A percentile compares a stretch with the other conserved stretches of the same genome.
phyloP scores from a whole-genome alignment of 2,329 filamentous ascomycete species.

The Talaromyces atroroseus region DNA sequence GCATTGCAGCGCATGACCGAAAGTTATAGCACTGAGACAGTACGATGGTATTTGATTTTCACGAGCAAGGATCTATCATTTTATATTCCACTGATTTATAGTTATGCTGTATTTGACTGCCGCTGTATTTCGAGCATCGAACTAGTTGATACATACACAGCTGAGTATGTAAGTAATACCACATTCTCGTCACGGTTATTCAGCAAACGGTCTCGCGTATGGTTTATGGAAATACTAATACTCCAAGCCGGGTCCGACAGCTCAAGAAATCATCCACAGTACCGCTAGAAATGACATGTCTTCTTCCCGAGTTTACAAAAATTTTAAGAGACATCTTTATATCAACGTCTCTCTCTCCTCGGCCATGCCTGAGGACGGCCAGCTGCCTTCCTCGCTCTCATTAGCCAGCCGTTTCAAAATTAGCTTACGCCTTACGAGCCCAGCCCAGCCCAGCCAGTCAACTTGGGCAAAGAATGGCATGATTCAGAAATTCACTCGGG shows the following conservation, averaged over 20 bases:
- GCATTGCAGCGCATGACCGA: not conserved
- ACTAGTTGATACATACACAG: constrained; percentile 10
- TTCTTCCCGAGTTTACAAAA: not conserved
- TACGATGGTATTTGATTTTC: not conserved
- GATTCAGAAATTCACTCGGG: not conserved
- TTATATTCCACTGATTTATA: not conserved
- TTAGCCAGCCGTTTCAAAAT: not conserved
- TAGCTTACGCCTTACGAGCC: not conserved
- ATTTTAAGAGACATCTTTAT: not conserved
- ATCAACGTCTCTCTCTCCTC: not conserved
- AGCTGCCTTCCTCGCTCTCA: not conserved
- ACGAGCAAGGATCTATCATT: not conserved
- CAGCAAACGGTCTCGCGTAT: constrained; percentile 5
- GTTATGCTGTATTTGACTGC: constrained; percentile 11
- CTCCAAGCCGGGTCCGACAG: not conserved
- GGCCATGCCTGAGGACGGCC: not conserved
- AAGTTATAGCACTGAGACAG: not conserved
- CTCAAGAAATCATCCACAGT: not conserved
- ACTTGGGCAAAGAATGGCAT: not conserved
- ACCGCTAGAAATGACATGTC: constrained; percentile 9
- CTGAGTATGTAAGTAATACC: constrained; percentile 12
- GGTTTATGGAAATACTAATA: not conserved
- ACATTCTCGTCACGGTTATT: constrained; percentile 11
- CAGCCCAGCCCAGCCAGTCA: not conserved
- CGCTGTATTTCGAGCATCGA: constrained; percentile 11